Percentiles rank a stretch among this genome's conserved stretches.
phyloP scores from a whole-genome alignment of 257 asterid genomes.

The Dorcoceras hygrometricum region DNA sequence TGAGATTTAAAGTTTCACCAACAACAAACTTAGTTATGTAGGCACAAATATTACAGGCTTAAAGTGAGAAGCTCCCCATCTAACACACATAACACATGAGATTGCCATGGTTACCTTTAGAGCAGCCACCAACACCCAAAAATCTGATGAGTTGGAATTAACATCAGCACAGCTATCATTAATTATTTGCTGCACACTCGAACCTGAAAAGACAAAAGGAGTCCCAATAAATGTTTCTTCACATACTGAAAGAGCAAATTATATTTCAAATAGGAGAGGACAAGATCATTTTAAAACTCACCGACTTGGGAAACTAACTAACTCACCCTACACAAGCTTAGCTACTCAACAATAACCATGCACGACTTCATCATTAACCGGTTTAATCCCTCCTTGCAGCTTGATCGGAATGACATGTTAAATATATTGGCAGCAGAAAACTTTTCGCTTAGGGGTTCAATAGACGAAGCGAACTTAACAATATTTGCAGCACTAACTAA shows the following conservation, averaged over 20 bases:
- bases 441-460: neutral
- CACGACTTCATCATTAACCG: neutral
- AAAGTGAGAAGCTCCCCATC: neutral
- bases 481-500: neutral
- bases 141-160: conserved; percentile 70
- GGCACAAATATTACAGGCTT: neutral
- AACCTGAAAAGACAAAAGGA: conserved; percentile 48
- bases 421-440: neutral
- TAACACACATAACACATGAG: conserved; percentile 4
- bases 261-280: conserved; percentile 7
- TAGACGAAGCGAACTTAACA: neutral
- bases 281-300: neutral
- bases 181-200: conserved; percentile 57
- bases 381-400: neutral
- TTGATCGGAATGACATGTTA: neutral
- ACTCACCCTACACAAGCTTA: neutral
- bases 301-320: neutral
- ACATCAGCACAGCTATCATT: conserved; percentile 72
- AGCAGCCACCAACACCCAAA: conserved; percentile 96
- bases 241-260: neutral
- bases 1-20: neutral
- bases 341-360: neutral
- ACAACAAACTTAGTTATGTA: neutral
- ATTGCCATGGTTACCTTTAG: conserved; percentile 49
- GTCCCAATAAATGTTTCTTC: neutral